A percentile compares a stretch with the other conserved stretches of the same genome.
These are phyloP conservation scores for Kodamaea derodonti DNA, from an alignment of 1,139 yeast species.

Conservation along the genomic window DNA sequence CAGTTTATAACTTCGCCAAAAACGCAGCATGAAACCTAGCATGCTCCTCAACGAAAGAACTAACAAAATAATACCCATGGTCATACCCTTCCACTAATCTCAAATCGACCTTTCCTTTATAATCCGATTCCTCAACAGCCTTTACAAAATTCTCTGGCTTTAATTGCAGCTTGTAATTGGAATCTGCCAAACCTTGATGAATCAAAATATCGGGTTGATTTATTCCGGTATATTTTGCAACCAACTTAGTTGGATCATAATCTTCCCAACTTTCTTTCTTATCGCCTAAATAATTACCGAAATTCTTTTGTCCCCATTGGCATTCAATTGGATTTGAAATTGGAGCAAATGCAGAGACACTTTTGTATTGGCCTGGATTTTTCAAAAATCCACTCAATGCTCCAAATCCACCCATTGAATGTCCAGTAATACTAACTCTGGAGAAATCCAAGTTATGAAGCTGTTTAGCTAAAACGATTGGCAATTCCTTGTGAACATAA, in stretches of 20 bases:
- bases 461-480: conserved; percentile 40
- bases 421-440: conserved; percentile 78
- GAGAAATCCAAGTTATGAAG: conserved; percentile 53
- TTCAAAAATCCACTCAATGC: conserved; percentile 75
- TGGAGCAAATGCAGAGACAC: conserved; percentile 91
- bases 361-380: conserved; percentile 70
- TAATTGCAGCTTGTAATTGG: conserved; percentile 70
- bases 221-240: conserved; percentile 48
- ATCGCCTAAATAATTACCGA: conserved; percentile 69
- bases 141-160: conserved; percentile 70
- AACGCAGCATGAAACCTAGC: conserved; percentile 83
- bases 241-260: conserved; percentile 78
- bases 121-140: conserved; percentile 57
- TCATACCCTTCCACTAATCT: conserved; percentile 79
- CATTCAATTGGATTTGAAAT: conserved; percentile 72
- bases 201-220: conserved; percentile 60
- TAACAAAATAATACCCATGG: conserved; percentile 84
- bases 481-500: conserved; percentile 75
- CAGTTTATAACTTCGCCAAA: conserved; percentile 44
- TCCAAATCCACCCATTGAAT: conserved; percentile 98
- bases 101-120: conserved; percentile 59
- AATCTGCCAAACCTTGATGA: conserved; percentile 79
- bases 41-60: conserved; percentile 79
- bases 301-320: conserved; percentile 84
- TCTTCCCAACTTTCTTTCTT: conserved; percentile 58